Percentiles rank a stretch among this genome's conserved stretches.
These are phyloP conservation scores for Solanum rostratum DNA, from an alignment of 257 asterid species.

Conservation along the genomic window DNA sequence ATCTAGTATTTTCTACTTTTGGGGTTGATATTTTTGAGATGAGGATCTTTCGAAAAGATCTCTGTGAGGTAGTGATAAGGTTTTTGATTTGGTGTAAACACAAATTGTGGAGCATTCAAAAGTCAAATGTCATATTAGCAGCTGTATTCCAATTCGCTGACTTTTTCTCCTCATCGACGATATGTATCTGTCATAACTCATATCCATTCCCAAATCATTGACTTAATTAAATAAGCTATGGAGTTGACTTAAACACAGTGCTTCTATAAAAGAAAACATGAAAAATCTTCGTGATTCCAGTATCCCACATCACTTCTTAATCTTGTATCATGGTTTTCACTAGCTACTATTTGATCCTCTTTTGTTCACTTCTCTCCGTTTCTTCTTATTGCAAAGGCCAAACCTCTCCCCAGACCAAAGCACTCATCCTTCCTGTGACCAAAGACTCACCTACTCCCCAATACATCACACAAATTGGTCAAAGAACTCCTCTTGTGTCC, in stretches of 20 bases:
- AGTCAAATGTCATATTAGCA: no score
- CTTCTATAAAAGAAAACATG: background rate
- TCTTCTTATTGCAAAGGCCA: conserved; percentile 12
- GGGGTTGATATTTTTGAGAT: no score
- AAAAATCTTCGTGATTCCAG: background rate
- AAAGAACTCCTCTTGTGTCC: conserved; percentile 20
- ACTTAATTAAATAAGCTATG: background rate
- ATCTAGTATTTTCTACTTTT: no score
- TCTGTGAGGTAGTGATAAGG: no score
- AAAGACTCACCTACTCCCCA: conserved; percentile 19
- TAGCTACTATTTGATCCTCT: background rate
- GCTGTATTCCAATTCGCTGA: background rate
- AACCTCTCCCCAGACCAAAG: conserved; percentile 3
- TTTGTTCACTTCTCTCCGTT: background rate
- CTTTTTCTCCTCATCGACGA: background rate
- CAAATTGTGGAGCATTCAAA: no score
- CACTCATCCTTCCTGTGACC: conserved; percentile 6
- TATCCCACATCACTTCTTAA: background rate
- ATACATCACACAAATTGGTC: conserved; percentile 13
- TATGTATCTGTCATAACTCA: background rate
- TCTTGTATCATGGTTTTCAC: background rate
- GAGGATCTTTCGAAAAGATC: no score
- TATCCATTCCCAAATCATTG: background rate
- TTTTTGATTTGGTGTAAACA: no score
- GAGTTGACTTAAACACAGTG: background rate